Conservation (phyloP, 75 land plant genomes). For the Cunninghamia lanceolata region DNA sequence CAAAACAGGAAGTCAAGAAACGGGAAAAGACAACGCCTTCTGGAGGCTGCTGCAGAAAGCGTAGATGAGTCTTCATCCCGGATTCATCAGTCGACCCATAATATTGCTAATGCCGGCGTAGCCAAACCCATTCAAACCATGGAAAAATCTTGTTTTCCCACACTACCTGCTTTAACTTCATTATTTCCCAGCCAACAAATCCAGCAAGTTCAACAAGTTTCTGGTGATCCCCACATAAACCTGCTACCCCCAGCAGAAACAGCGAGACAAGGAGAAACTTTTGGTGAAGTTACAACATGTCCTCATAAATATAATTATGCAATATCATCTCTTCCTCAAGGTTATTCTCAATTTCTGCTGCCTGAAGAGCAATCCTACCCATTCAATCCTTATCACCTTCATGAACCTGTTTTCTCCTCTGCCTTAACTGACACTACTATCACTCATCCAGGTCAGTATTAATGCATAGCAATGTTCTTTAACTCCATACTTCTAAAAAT, state of each 20-base stretch:
- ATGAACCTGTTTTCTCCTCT: no score
- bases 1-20: conserved; percentile 74
- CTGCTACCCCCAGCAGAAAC: background rate
- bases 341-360: no score
- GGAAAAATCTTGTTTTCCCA: background rate
- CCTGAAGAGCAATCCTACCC: no score
- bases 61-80: background rate
- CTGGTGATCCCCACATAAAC: background rate
- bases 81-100: background rate
- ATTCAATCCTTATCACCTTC: no score
- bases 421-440: no score
- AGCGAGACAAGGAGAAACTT: background rate
- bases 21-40: conserved; percentile 56
- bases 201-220: no score
- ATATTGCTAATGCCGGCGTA: background rate
- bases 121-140: background rate
- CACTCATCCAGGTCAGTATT: no score
- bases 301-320: background rate
- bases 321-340: no score
- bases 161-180: background rate
- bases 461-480: background rate
- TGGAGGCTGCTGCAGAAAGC: conserved; percentile 26
- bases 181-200: no score
- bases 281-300: background rate
- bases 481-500: no score